Base-by-base conservation (phyloP, 768 basidiomycete genomes). In the Auricularia cornea region DNA sequence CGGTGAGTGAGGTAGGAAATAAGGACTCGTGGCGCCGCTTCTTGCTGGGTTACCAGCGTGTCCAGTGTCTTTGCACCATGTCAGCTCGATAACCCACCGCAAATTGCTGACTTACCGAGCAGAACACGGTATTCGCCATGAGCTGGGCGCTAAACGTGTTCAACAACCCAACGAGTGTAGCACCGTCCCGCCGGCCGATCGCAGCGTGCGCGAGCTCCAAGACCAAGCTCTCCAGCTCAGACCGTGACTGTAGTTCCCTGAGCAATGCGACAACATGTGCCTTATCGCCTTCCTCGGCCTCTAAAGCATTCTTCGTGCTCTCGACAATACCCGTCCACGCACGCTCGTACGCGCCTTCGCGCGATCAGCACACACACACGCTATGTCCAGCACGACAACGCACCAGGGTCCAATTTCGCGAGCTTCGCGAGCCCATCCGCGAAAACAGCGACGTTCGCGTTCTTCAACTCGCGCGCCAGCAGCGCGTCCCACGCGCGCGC, bases 401-500 rank as follows among this genome's bases (percentile, higher is more conserved):
- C 33, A 76, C 79, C 72, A 62, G 65, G 40, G 52, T 75, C 66
- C 3, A 79, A 48, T 10, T 63, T 63, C 26, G 56, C 62, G 35
- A 85, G 69, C 29, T 63, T 63, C 26, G 56, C 62, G 35, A 85
- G 69, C 28, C 74, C 75, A 68, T 81, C 80, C 3, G 76, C 79
- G 3, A 88, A 65, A 10, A 79, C 81, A 20, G 80, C 81, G 12
- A 73, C 75, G 12, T 67, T 66, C 18, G 77, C 78, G 3, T 82
- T 79, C 64, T 79, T 82, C 68, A 89, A 67, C 48, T 72, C 77
- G 60, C 73, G 74, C 2, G 69, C 70, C 16, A 71, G 72, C 10
- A 87, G 60, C 60, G 80, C 82, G 29, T 78, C 73, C 83, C 84
- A 86, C 1, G 83, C 70, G 38, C 75, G 77, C 4, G 69, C 71